Conservation (phyloP, 805 yeast genomes). For the Maudiozyma bulderi region DNA sequence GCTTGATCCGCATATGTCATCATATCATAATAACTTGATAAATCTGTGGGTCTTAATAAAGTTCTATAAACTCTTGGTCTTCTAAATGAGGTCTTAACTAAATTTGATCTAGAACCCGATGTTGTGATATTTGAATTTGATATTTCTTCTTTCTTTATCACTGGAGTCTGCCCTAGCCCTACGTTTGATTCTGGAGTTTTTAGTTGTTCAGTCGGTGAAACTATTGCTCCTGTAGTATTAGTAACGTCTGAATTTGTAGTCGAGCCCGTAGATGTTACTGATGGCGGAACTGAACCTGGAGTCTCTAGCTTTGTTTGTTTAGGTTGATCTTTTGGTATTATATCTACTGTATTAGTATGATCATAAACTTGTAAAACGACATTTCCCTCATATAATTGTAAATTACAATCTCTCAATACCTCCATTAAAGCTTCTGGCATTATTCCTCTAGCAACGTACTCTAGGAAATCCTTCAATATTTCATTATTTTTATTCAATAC, state of each 20-base stretch:
- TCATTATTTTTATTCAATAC: conserved; percentile 68
- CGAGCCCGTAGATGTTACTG: background rate
- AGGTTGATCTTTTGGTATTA: conserved; percentile 11
- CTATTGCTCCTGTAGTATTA: too few relatives aligned
- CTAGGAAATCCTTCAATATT: conserved; percentile 67
- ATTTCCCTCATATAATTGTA: conserved; percentile 83
- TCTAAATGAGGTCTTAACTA: conserved; percentile 13
- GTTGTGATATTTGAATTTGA: background rate
- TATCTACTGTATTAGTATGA: conserved; percentile 48
- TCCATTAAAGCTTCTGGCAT: conserved; percentile 88
- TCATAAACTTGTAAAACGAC: conserved; percentile 79
- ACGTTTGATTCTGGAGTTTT: background rate
- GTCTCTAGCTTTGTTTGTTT: background rate
- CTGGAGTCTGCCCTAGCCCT: background rate
- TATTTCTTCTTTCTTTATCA: background rate
- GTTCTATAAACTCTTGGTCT: conserved; percentile 72
- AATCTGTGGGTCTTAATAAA: conserved; percentile 67
- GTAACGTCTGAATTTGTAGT: too few relatives aligned
- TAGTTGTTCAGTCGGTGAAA: background rate
- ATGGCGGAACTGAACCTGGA: background rate
- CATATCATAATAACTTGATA: conserved; percentile 76
- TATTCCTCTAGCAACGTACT: conserved; percentile 68
- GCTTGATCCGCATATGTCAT: conserved; percentile 76
- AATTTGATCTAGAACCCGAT: background rate
- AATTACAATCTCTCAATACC: conserved; percentile 76